A percentile compares a stretch with the other conserved stretches of the same genome.
Conservation (phyloP, 805 yeast species). For the Pichia scutulata region DNA sequence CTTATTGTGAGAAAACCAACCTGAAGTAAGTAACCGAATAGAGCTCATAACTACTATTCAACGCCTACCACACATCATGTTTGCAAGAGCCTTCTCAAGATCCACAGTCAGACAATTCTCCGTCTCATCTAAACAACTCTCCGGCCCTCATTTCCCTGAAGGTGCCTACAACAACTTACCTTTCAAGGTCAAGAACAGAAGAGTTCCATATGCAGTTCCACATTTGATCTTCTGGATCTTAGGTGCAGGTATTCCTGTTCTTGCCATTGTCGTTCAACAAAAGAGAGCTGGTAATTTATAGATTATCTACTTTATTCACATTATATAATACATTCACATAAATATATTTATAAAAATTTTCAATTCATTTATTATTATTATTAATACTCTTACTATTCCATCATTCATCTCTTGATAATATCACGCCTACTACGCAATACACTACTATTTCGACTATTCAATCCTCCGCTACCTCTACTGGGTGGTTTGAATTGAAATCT, state of each 20-base stretch:
- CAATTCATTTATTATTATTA: background rate
- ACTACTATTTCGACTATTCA: background rate
- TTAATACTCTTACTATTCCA: background rate
- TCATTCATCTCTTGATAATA: background rate
- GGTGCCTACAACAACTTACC: constrained; percentile 93
- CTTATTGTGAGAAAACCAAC: background rate
- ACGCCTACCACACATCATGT: constrained; percentile 17
- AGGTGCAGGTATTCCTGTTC: constrained; percentile 72
- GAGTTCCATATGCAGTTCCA: constrained; percentile 75
- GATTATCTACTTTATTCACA: background rate
- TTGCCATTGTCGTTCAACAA: constrained; percentile 71
- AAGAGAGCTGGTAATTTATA: constrained; percentile 66
- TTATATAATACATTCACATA: background rate
- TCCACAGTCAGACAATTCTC: constrained; percentile 41
- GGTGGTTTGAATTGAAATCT: background rate
- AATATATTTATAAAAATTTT: background rate
- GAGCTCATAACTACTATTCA: no score
- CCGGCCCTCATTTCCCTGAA: constrained; percentile 46
- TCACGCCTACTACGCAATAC: background rate
- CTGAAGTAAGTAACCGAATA: no score
- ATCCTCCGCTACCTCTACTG: background rate
- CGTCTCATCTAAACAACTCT: constrained; percentile 35
- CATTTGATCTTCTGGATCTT: constrained; percentile 72
- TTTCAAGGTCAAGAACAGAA: constrained; percentile 89
- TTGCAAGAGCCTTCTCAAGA: constrained; percentile 25